Conservation (phyloP, 2,329 filamentous ascomycete species). For the Metarhizium sp. region DNA sequence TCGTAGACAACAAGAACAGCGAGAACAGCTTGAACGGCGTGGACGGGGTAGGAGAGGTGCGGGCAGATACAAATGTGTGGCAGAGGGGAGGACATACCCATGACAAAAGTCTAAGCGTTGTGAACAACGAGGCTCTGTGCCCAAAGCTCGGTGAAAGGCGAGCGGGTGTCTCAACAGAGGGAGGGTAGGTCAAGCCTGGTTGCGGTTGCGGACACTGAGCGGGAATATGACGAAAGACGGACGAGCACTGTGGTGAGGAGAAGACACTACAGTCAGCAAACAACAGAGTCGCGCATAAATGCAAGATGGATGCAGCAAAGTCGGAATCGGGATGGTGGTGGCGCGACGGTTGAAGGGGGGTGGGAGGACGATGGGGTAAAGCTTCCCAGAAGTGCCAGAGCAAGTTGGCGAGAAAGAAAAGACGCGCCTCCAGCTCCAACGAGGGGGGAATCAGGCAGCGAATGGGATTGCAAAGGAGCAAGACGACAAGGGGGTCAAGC, state of each 20-base stretch:
- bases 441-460: conserved; percentile 8
- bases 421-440: conserved; percentile 11
- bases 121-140: conserved; percentile 11
- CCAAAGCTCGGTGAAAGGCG: conserved; percentile 10
- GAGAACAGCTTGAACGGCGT: neutral
- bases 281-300: conserved; percentile 22
- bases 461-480: conserved; percentile 10
- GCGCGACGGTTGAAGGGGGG: conserved; percentile 9
- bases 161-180: conserved; percentile 18
- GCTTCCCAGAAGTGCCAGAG: conserved; percentile 1
- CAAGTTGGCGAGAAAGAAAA: conserved; percentile 11
- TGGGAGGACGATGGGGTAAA: conserved; percentile 10
- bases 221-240: conserved; percentile 12
- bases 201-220: conserved; percentile 13
- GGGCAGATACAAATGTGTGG: conserved; percentile 5
- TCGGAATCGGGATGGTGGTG: conserved; percentile 15
- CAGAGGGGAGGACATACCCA: conserved; percentile 11
- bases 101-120: conserved; percentile 13
- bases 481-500: conserved; percentile 8
- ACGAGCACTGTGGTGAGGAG: conserved; percentile 12
- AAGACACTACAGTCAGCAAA: conserved; percentile 20
- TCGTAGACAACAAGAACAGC: neutral
- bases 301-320: conserved; percentile 20
- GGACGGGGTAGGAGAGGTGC: conserved; percentile 2
- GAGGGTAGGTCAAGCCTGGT: conserved; percentile 13